Evolutionary conservation across 2,329 filamentous ascomycete genomes (phyloP), one percentile per base, ranked within the genome.

Genomic region (Graphilbum fragrans): DNA sequence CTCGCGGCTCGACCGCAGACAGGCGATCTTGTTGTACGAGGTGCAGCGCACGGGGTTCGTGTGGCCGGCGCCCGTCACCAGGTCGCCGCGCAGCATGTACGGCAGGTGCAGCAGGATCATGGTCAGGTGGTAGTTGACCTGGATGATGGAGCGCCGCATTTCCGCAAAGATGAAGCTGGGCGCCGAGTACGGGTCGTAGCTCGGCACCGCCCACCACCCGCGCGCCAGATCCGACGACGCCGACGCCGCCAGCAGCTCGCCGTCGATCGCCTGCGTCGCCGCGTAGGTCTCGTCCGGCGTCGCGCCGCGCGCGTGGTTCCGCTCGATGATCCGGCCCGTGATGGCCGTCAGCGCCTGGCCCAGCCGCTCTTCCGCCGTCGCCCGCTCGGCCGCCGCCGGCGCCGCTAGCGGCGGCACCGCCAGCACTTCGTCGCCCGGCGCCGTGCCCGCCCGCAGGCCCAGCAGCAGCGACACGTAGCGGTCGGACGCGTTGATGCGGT

Each of bases 31-130:
- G 48, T 65, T 70, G 49, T 69, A 67, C 18, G 8, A 8, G 29
- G 23, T 12, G 23, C 23, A n/a, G 23, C 27, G 8, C 17, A 35
- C 8, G 18, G 18, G 19, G 29, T 38, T 33, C 39, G 37, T 16
- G 42, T 33, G 2, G 29, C 61, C 54, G 20, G 59, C 62, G 39
- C 39, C 1, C 41, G 38, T 11, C n/a, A 45, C 37, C 19, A 45
- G 38, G 17, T 42, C 41, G 20, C 42, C 47, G 19, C 47, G 47
- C 11, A 75, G 60, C 54, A 76, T 67, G 45, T 70, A 74, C 0
- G 72, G 73, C 2, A 77, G 59, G 45, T 77, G 72, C 0, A 76
- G 60, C 9, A 70, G 60, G 27, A 70, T 63, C 8, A 74, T 55
- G 3, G 75, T 58, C 27, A 66, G 63, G 48, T 67, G 65, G 45